Conservation (phyloP, 352 stramenopile genomes). For the Pythium aphanidermatum region DNA sequence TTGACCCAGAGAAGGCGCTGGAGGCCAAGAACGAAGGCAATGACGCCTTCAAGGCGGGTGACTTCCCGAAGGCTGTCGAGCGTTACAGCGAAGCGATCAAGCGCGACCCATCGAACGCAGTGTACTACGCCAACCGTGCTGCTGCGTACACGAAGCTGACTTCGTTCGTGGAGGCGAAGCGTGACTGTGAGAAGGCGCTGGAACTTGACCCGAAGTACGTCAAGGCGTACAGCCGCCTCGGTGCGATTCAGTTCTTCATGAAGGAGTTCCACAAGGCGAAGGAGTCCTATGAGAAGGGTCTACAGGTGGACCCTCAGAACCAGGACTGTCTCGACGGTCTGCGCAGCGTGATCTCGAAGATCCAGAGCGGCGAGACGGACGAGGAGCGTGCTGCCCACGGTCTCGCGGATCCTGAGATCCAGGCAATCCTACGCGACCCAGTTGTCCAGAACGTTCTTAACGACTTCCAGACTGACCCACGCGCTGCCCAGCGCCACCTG, state of each 20-base stretch:
- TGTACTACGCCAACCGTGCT: conserved; percentile 98
- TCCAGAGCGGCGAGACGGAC: conserved; percentile 95
- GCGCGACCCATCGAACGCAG: conserved; percentile 94
- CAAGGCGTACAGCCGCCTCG: conserved; percentile 98
- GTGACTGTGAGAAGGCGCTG: conserved; percentile 96
- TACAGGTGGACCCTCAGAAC: conserved; percentile 94
- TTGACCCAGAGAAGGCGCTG: conserved; percentile 96
- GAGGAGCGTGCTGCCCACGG: conserved; percentile 95
- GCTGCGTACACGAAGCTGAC: conserved; percentile 98
- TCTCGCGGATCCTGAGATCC: conserved; percentile 99
- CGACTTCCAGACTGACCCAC: conserved; percentile 96
- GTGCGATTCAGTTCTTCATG: conserved; percentile 99
- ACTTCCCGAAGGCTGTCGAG: conserved; percentile 92
- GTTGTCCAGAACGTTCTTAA: conserved; percentile 97
- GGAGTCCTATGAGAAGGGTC: conserved; percentile 95
- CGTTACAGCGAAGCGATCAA: conserved; percentile 99
- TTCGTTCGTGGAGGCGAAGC: conserved; percentile 89
- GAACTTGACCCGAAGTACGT: conserved; percentile 99
- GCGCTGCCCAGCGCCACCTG: conserved; percentile 89
- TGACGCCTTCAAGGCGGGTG: conserved; percentile 94
- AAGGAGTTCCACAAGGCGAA: conserved; percentile 99
- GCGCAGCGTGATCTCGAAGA: conserved; percentile 90
- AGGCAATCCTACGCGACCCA: conserved; percentile 96
- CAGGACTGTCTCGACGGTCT: conserved; percentile 95
- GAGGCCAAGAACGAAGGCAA: conserved; percentile 98